These are phyloP conservation scores for Paramecium sexaurelia DNA, from an alignment of 73 alveolate species.

Conservation along the genomic window DNA sequence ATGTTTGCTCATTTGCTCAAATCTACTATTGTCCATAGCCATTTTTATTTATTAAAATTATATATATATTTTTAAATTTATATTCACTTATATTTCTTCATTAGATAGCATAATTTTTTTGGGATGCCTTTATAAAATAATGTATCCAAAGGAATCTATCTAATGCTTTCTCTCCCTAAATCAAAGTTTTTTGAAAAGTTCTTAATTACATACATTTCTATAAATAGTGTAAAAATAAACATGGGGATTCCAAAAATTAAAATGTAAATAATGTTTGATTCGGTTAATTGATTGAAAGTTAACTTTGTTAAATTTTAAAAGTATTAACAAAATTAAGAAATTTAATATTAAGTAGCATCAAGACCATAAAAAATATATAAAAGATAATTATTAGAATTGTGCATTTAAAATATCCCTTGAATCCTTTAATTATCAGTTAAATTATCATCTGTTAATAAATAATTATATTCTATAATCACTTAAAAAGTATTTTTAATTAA, in stretches of 20 bases:
- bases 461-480: background rate
- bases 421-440: background rate
- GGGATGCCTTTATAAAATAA: background rate
- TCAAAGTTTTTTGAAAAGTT: background rate
- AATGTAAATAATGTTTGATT: background rate
- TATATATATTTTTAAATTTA: background rate
- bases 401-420: background rate
- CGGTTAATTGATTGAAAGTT: background rate
- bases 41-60: background rate
- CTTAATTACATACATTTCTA: background rate
- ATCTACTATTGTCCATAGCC: slow-evolving; percentile 41
- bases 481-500: background rate
- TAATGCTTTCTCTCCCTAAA: background rate
- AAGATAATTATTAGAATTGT: background rate
- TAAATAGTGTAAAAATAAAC: background rate
- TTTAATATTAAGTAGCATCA: background rate
- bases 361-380: background rate
- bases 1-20: slow-evolving; percentile 3
- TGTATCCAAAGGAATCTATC: background rate
- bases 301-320: background rate
- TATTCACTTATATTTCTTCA: background rate
- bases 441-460: background rate
- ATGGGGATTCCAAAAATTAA: background rate
- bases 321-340: background rate
- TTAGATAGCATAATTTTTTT: background rate